phyloP scores from a whole-genome alignment of 768 basidiomycete species.

The Phanerochaete carnosa region DNA sequence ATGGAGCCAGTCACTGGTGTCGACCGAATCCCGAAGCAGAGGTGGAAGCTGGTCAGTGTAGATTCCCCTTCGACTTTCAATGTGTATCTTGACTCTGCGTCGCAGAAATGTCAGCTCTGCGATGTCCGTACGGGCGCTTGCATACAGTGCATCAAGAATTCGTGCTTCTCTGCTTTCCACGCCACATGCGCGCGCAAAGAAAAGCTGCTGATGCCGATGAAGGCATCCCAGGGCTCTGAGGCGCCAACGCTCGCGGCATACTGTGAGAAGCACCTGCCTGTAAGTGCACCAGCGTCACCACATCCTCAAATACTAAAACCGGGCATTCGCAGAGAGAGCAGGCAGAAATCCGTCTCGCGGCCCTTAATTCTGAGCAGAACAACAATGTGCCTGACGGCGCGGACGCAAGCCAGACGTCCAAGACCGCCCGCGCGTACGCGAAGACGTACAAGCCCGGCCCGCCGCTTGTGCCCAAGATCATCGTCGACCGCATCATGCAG shows the following conservation, averaged over 20 bases:
- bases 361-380: conserved; percentile 50
- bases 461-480: conserved; percentile 83
- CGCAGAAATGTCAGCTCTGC: conserved; percentile 63
- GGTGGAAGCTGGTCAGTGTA: conserved; percentile 86
- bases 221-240: conserved; percentile 72
- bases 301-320: neutral
- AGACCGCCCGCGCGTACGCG: conserved; percentile 86
- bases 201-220: conserved; percentile 85
- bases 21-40: conserved; percentile 80
- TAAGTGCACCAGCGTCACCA: conserved; percentile 34
- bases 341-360: conserved; percentile 54
- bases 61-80: too few species aligned
- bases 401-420: conserved; percentile 49
- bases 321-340: conserved; percentile 57
- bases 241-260: conserved; percentile 71
- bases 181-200: conserved; percentile 89
- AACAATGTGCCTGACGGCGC: conserved; percentile 26
- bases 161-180: conserved; percentile 93
- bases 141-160: conserved; percentile 90
- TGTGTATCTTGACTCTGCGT: neutral
- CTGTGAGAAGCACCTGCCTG: conserved; percentile 91
- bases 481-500: conserved; percentile 72
- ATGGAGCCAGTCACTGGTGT: conserved; percentile 97
- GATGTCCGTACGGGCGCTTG: conserved; percentile 72
- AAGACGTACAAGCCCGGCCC: conserved; percentile 92